phyloP scores from a whole-genome alignment of 140 eudicot species.

The Senecio squalidus region DNA sequence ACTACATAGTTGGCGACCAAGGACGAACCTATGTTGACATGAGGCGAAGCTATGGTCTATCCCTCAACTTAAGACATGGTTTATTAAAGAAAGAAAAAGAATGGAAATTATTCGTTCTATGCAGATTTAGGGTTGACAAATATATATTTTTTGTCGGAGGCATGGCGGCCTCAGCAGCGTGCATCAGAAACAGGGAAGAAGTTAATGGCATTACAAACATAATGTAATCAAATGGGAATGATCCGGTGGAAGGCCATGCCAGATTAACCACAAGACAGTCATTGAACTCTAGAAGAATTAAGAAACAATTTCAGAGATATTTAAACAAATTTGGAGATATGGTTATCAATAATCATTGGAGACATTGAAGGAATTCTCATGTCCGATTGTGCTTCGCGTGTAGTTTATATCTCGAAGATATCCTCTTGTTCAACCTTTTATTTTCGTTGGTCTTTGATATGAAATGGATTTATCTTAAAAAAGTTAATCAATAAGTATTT shows the following conservation, averaged over 20 bases:
- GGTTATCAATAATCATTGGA: conserved; percentile 95
- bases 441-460: too few relatives aligned
- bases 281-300: conserved; percentile 60
- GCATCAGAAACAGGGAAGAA: conserved; percentile 91
- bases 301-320: conserved; percentile 82
- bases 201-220: conserved; percentile 53
- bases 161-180: conserved; percentile 88
- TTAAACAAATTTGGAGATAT: conserved; percentile 87
- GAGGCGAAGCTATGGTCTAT: too few relatives aligned
- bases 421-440: conserved; percentile 69
- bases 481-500: too few relatives aligned
- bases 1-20: too few relatives aligned
- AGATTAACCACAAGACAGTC: conserved; percentile 60
- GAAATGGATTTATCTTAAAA: too few relatives aligned
- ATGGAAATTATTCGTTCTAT: too few relatives aligned
- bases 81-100: too few relatives aligned
- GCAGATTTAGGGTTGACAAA: conserved; percentile 69
- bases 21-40: too few relatives aligned
- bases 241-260: conserved; percentile 55
- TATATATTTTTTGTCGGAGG: conserved; percentile 83
- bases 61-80: too few relatives aligned
- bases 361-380: conserved; percentile 88
- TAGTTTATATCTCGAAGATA: conserved; percentile 54
- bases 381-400: conserved; percentile 79
- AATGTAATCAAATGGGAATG: conserved; percentile 41